Evolutionary conservation across 169 alveolate species (phyloP), one percentile per base, ranked within the genome.

Genomic region (Condylostoma magnum): DNA sequence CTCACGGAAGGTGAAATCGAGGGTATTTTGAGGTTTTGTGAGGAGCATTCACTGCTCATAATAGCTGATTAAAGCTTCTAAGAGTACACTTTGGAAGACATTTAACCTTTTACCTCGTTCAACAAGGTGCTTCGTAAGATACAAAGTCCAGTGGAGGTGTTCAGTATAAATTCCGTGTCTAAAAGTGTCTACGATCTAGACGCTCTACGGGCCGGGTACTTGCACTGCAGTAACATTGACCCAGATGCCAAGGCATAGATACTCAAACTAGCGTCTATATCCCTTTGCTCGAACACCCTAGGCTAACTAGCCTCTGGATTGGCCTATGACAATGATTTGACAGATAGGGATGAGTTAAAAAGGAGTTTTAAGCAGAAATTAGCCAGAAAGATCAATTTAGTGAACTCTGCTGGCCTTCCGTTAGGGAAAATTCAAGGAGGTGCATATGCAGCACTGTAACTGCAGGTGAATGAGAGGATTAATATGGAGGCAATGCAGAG

Each of bases 1-100:
- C 63, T 93, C 57, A 37, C 88, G 20, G 51, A 66, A 31, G 86
- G 78, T 28, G 77, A 82, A 30, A 71, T 93, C 37, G 55, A 72
- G 33, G 75, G 85, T 60, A 77, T 94, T 28, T 72, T 90, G 25
- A 63, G 68, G 22, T 79, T 94, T 54, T 87, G 93, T 48, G 57
- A 87, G 48, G 84, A 83, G 10, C 77, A 92, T 33, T 69, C 77
- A 54, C 72, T 94, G 37, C 79, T 88, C n/a, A 65, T 94, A 36
- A 69, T 94, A 20, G 96, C 98, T 8, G 98, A 94, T 68, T 96
- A 94, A 77, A 97, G 91, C 38, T 94, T 92, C 75, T 93, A 94
- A 68, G 94, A 86, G 63, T 92, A 94, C 73, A 73, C 92, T 15
- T 90, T 87, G 75, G 74, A 79, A 5, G 80, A 55, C 28, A 79